These are phyloP conservation scores for Pythium angustatum DNA, from an alignment of 352 stramenopile genomes.

Conservation along the genomic window DNA sequence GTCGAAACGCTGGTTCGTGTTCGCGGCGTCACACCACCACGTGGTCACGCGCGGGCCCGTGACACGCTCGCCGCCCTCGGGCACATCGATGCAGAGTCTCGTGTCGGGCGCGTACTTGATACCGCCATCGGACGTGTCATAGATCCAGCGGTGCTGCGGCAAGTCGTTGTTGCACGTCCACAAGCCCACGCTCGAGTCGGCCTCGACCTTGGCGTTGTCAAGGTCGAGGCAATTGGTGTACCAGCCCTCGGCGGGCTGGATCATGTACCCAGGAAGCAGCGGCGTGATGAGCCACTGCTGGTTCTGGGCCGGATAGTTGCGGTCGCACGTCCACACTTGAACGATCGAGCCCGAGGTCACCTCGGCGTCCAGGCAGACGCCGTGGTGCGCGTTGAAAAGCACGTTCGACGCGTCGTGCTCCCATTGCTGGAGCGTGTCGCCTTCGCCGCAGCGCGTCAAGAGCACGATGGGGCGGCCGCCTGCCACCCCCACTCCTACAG, in stretches of 20 bases:
- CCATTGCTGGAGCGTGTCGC: background rate
- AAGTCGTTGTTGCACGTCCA: background rate
- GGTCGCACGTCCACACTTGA: background rate
- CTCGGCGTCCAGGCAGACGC: background rate
- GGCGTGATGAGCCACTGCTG: background rate
- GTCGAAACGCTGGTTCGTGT: background rate
- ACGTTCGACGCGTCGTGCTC: background rate
- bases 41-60: background rate
- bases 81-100: background rate
- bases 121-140: background rate
- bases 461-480: background rate
- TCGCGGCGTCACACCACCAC: background rate
- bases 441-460: background rate
- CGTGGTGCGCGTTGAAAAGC: background rate
- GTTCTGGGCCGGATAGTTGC: background rate
- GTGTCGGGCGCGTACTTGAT: conserved; percentile 1
- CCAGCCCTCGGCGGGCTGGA: background rate
- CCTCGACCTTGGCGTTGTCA: background rate
- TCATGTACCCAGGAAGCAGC: background rate
- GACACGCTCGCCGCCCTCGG: background rate
- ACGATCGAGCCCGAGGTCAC: background rate
- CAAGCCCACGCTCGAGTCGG: background rate
- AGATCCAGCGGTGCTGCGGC: background rate
- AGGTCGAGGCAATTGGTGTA: conserved; percentile 2
- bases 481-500: background rate